These are phyloP conservation scores for Plasmodium inui DNA, from an alignment of 169 alveolate genomes.

Conservation along the genomic window DNA sequence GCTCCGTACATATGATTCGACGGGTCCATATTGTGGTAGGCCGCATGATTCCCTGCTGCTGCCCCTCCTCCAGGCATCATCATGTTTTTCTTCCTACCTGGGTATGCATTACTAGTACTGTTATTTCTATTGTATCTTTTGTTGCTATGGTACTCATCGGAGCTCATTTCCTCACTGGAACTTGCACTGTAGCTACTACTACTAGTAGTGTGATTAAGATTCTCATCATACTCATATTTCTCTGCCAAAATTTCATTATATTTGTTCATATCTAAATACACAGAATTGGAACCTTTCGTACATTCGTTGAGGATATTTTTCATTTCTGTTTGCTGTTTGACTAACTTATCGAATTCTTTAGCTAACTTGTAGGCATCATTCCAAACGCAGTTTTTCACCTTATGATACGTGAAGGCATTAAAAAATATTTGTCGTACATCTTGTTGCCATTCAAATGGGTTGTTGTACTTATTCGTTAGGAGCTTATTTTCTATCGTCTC, in stretches of 20 bases:
- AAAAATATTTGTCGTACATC: constrained; percentile 91
- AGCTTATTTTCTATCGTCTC: constrained; percentile 84
- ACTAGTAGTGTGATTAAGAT: neutral
- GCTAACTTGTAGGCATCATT: constrained; percentile 76
- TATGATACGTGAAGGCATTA: constrained; percentile 86
- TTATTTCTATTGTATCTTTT: constrained; percentile 5
- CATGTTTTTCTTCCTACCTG: constrained; percentile 10
- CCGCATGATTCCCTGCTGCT: neutral
- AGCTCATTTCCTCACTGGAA: constrained; percentile 27
- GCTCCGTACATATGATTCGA: constrained; percentile 24
- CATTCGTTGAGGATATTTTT: constrained; percentile 26
- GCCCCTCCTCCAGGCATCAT: neutral
- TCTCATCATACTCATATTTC: constrained; percentile 47
- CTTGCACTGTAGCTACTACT: constrained; percentile 7
- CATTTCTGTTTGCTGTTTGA: constrained; percentile 63
- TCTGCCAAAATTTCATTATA: constrained; percentile 61
- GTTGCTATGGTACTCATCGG: constrained; percentile 7
- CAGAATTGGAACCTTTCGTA: constrained; percentile 48
- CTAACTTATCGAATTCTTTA: constrained; percentile 76
- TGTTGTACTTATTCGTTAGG: constrained; percentile 83
- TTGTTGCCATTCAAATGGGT: constrained; percentile 93
- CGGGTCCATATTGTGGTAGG: neutral
- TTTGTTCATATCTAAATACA: constrained; percentile 76
- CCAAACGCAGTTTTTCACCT: constrained; percentile 75
- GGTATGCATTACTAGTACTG: constrained; percentile 10